Base-by-base conservation (phyloP, 805 yeast genomes). In the Candida patagonica region DNA sequence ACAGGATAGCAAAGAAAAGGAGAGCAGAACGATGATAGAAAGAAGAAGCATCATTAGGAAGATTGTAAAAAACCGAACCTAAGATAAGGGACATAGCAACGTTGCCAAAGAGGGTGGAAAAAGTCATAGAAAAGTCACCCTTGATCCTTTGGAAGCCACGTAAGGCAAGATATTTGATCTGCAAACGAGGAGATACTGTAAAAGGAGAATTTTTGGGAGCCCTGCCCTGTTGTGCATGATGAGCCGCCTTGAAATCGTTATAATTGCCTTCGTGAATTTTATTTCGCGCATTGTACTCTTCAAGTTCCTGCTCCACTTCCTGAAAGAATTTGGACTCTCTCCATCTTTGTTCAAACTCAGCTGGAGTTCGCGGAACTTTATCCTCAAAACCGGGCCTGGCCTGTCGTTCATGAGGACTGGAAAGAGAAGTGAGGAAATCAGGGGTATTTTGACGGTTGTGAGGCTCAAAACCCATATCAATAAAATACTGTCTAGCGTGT, bases 391-490 rank as follows among this genome's bases (percentile, higher is more conserved):
- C 84, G 20, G 60, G 53, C 39, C 60, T 59, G 2, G 72, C 54
- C 42, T 50, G 59, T 54, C 87, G 68, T 38, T 79, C 86, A 5
- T 62, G 61, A 6, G 85, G 83, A 55, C 77, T 80, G 7, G 87
- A 77, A 9, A 79, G 67, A 1, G 84, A 74, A 1, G 85, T 79
- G 51, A 79, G 60, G 54, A 78, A 80, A 53, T 80, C 86, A 10
- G 85, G 80, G 12, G 84, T 74, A 2, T 81, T 70, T 61, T 77
- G 83, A 51, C 86, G 67, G 6, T 71, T 63, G 17, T 80, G 82
- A 46, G 79, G 75, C 27, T 63, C 57, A 50, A 65, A 80, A 16
- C 88, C 88, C 80, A 80, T 73, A 16, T 65, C 63, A 45, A 68
- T 68, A 53, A 80, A 80, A 55, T 71, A 80, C 21, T 61, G 57